Base-by-base conservation (phyloP, 495 filamentous ascomycete species). In the Aspergillus sclerotioniger region DNA sequence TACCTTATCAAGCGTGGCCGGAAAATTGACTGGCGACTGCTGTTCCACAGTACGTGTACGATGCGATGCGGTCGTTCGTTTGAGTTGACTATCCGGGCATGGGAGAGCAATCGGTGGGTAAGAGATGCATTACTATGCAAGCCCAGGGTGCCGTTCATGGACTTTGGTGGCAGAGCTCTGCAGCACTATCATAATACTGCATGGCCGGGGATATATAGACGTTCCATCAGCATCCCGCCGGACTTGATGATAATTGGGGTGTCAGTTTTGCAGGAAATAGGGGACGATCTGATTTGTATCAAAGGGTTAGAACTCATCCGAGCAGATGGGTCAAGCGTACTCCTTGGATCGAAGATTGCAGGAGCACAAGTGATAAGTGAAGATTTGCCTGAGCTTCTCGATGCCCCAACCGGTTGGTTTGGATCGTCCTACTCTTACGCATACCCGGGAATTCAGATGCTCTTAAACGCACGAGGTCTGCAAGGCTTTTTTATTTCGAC, bases 1-100 rank as follows among this genome's bases (percentile, higher is more conserved):
- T 29, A 28, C 16, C 1, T 49, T 1, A 1, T 31, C 3, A 33
- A 13, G 12, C 13, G 6, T 29, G 12, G 5, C 28, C 20, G 35
- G 13, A 19, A 25, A 19, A 31, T 46, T 33, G 53, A 62, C 13
- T 61, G 60, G 46, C 43, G 46, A 17, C 60, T 57, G 29, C 17
- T 66, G 15, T 68, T 58, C 54, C 54, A 56, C 21, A 56, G 61
- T 2, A 50, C 60, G 17, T 50, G 20, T 10, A 56, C 12, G n/a
- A 6, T 8, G 6, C 6, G 20, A 29, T 15, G 16, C 8, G 17
- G 37, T 41, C 37, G 37, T 15, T 41, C 21, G 16, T 31, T 21
- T 10, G 45, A 41, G 2, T n/a, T 9, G 5, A 50, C 10, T 3
- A n/a, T 25, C 6, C 35, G 29, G 13, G 20, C 39, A 10, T 50